These are phyloP conservation scores for Penicillium expansum DNA, from an alignment of 2,329 filamentous ascomycete genomes.

Conservation along the genomic window DNA sequence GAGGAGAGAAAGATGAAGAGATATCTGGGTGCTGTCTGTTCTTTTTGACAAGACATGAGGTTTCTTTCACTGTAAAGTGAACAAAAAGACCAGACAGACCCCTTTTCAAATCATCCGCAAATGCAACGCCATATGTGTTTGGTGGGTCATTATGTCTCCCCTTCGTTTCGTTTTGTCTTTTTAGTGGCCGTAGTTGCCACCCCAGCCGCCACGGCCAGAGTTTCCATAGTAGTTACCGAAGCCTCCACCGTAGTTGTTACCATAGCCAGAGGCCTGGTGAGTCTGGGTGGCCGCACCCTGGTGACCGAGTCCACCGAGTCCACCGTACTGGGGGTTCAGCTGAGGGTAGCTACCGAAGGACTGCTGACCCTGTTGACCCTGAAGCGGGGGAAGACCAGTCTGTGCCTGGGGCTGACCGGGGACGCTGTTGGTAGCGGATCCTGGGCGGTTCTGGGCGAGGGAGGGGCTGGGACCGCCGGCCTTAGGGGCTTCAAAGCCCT, in stretches of 20 bases:
- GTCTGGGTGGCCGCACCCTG: slow-evolving; percentile 41
- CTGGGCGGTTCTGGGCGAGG: slow-evolving; percentile 61
- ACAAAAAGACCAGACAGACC: slow-evolving; percentile 13
- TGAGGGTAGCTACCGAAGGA: slow-evolving; percentile 58
- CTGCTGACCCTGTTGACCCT: slow-evolving; percentile 54
- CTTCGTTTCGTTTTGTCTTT: slow-evolving; percentile 14
- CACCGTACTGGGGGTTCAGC: slow-evolving; percentile 54
- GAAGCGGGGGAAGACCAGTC: slow-evolving; percentile 53
- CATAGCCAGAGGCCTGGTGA: slow-evolving; percentile 43
- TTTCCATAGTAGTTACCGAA: slow-evolving; percentile 47
- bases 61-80: slow-evolving; percentile 8
- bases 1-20: slow-evolving; percentile 29
- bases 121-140: slow-evolving; percentile 32
- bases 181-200: slow-evolving; percentile 49
- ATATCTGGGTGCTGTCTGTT: slow-evolving; percentile 20
- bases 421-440: slow-evolving; percentile 60
- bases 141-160: slow-evolving; percentile 22
- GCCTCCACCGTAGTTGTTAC: slow-evolving; percentile 42
- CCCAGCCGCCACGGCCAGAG: slow-evolving; percentile 46
- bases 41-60: slow-evolving; percentile 11
- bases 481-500: slow-evolving; percentile 58
- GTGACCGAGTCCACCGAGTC: slow-evolving; percentile 44
- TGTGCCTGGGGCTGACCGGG: slow-evolving; percentile 52
- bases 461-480: slow-evolving; percentile 59
- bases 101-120: slow-evolving; percentile 25